Percentiles rank a stretch among this genome's conserved stretches.
phyloP scores from a whole-genome alignment of 2,329 filamentous ascomycete genomes.

The Periconia sp. region DNA sequence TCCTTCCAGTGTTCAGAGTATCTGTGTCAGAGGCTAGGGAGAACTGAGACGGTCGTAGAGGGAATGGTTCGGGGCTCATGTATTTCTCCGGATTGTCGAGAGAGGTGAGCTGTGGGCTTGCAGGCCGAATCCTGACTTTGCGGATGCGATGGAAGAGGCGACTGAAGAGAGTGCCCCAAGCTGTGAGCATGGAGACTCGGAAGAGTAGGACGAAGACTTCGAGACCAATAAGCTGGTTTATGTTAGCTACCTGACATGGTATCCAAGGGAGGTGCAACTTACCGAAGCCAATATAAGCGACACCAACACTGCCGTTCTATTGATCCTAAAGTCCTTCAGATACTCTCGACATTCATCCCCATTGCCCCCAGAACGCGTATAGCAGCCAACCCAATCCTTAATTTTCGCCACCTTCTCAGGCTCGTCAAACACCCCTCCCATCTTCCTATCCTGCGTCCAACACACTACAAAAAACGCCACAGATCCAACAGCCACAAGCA shows the following conservation, averaged over 20 bases:
- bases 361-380: constrained; percentile 25
- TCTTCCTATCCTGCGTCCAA: constrained; percentile 31
- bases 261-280: constrained; percentile 11
- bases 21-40: constrained; percentile 3
- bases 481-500: constrained; percentile 31
- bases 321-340: constrained; percentile 26
- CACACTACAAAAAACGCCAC: constrained; percentile 36
- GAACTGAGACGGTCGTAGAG: constrained; percentile 1
- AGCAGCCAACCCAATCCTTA: constrained; percentile 33
- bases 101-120: constrained; percentile 22
- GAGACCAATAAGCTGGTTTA: constrained; percentile 42
- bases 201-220: constrained; percentile 42
- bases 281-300: constrained; percentile 34
- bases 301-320: constrained; percentile 21
- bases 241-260: neutral
- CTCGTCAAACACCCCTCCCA: constrained; percentile 28
- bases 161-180: constrained; percentile 29
- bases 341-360: constrained; percentile 32
- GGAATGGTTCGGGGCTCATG: constrained; percentile 1
- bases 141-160: constrained; percentile 10
- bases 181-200: constrained; percentile 29
- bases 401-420: constrained; percentile 21
- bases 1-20: neutral
- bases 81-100: constrained; percentile 24
- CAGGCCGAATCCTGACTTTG: constrained; percentile 11